phyloP scores from a whole-genome alignment of 108 stramenopile species.

The Fragilaria crotonensis region DNA sequence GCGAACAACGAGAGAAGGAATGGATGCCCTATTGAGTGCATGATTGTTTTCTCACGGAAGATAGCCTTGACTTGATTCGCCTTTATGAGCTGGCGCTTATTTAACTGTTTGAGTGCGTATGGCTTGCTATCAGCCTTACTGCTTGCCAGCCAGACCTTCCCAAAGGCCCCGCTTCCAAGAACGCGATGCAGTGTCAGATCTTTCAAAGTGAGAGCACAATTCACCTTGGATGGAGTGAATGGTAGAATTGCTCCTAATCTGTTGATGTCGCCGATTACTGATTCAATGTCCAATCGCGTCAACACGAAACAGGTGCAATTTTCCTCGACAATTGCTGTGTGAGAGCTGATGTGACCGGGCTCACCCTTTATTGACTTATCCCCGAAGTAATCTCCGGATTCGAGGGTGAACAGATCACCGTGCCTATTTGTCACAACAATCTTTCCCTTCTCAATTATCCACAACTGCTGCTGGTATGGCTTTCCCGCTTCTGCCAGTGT shows the following conservation, averaged over 20 bases:
- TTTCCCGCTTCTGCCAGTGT: constrained; percentile 72
- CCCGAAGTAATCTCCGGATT: constrained; percentile 58
- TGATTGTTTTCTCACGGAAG: constrained; percentile 90
- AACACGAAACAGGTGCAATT: constrained; percentile 49
- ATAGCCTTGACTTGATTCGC: constrained; percentile 89
- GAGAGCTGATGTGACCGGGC: constrained; percentile 30
- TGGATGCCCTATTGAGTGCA: constrained; percentile 86
- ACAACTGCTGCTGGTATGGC: constrained; percentile 16
- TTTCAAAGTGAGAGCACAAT: constrained; percentile 27
- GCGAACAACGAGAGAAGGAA: constrained; percentile 81
- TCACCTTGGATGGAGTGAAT: constrained; percentile 11
- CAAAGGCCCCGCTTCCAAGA: constrained; percentile 90
- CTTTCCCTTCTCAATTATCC: constrained; percentile 42
- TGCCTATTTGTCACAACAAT: constrained; percentile 22
- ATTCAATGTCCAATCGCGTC: constrained; percentile 29
- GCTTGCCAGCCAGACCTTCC: constrained; percentile 84
- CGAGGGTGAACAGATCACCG: constrained; percentile 32
- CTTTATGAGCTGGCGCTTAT: constrained; percentile 72
- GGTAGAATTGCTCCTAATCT: constrained; percentile 44
- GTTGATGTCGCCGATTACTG: constrained; percentile 63
- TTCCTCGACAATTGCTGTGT: constrained; percentile 44
- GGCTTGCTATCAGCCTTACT: constrained; percentile 43
- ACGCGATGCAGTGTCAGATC: constrained; percentile 65
- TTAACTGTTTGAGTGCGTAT: constrained; percentile 91
- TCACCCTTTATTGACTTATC: constrained; percentile 49